phyloP scores from a whole-genome alignment of 306 rosid species.

The Spatholobus suberectus region DNA sequence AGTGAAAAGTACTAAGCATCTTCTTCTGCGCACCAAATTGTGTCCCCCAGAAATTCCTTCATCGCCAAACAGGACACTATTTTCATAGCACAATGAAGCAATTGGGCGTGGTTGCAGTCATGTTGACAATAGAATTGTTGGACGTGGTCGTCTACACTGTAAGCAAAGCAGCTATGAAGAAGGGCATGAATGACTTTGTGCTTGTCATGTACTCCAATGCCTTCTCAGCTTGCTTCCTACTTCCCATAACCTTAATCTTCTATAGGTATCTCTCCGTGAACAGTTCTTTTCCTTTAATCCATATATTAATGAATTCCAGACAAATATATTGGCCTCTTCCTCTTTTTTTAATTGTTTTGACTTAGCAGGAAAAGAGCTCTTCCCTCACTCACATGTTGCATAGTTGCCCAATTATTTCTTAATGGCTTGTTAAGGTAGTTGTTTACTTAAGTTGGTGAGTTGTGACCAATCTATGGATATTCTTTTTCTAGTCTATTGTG shows the following conservation, averaged over 20 bases:
- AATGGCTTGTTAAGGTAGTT: conserved; percentile 9
- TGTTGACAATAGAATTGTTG: not conserved
- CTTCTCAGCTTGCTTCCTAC: not conserved
- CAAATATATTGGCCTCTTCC: not conserved
- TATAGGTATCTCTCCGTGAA: not conserved
- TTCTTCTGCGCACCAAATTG: not conserved
- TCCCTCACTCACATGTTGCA: not conserved
- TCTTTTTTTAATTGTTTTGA: not conserved
- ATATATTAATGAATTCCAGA: not conserved
- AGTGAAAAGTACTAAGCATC: not conserved
- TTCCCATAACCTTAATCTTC: not conserved
- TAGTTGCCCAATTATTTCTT: not conserved
- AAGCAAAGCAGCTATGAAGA: conserved; percentile 29
- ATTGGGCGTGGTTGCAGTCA: not conserved
- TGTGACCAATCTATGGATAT: too few species aligned
- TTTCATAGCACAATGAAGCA: conserved; percentile 26
- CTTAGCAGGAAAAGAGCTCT: not conserved
- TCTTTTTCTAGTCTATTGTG: not conserved
- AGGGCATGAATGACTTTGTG: conserved; percentile 17
- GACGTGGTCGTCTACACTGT: conserved; percentile 4
- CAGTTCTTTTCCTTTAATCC: not conserved
- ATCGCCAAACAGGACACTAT: not conserved
- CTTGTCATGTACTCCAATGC: conserved; percentile 26
- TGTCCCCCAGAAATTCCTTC: not conserved
- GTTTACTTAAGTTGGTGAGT: too few species aligned